Percentiles rank a stretch among this genome's conserved stretches.
These are phyloP conservation scores for Teratosphaeria destructans DNA, from an alignment of 2,329 filamentous ascomycete species.

Conservation along the genomic window DNA sequence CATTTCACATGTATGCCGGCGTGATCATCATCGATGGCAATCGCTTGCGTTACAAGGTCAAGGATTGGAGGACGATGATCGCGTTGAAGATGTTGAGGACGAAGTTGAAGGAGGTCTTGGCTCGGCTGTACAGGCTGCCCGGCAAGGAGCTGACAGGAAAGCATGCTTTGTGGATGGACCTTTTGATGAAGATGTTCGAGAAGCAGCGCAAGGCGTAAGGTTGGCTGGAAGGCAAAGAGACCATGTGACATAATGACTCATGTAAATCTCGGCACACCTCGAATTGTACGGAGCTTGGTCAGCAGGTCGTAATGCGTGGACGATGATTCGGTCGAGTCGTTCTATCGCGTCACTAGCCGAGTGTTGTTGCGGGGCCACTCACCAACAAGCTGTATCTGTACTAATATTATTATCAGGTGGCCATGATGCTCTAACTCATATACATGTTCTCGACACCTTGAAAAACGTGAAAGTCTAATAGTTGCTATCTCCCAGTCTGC, in stretches of 20 bases:
- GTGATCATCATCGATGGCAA: slow-evolving; percentile 82
- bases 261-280: background rate
- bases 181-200: slow-evolving; percentile 13
- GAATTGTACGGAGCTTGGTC: background rate
- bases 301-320: background rate
- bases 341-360: background rate
- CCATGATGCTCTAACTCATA: background rate
- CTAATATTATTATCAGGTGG: background rate
- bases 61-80: slow-evolving; percentile 83
- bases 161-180: slow-evolving; percentile 33
- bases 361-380: background rate
- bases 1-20: slow-evolving; percentile 83
- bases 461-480: background rate
- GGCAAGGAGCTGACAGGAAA: slow-evolving; percentile 29
- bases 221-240: background rate
- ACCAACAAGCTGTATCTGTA: background rate
- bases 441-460: background rate
- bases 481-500: background rate
- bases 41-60: slow-evolving; percentile 68
- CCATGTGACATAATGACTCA: background rate
- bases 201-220: background rate
- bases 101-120: slow-evolving; percentile 65
- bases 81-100: slow-evolving; percentile 73
- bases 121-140: slow-evolving; percentile 53
- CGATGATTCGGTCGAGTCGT: background rate